Base-by-base conservation (phyloP, 2,329 filamentous ascomycete genomes). In the Microdochium bolleyi region DNA sequence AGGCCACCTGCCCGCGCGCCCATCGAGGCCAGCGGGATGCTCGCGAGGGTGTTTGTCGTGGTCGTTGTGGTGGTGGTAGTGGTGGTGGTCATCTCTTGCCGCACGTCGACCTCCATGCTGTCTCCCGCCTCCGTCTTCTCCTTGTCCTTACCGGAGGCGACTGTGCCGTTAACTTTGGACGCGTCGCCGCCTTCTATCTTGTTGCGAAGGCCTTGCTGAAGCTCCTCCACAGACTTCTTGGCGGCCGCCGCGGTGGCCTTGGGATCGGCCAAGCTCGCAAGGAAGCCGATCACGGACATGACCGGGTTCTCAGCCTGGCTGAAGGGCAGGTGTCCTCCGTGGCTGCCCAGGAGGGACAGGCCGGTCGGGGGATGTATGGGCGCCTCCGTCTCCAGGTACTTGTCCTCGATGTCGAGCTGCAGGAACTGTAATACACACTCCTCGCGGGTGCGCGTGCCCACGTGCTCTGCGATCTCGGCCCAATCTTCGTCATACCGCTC, bases 341-440 rank as follows among this genome's bases (percentile, higher is more conserved):
- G 80, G 53, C 83, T 80, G 32, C 87, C 86, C 34, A 94, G 75
- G 76, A 87, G 75, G 53, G 82, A 76, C 52, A 88, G 74, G 8
- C 83, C 80, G 1, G 73, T 80, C 11, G 76, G 78, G 49, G 76
- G 75, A 54, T 73, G 76, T 51, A 80, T 69, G 11, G 69, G 62
- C 8, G 79, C 76, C 62, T 92, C 85, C 8, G 89, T 84, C 62
- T 97, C 92, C 10, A 96, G 76, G 64, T 96, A 99, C 68, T 95
- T 95, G 73, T 96, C 92, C 68, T 97, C 94, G 56, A 99, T 99
- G 60, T 96, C 92, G 34, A 99, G 78, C 65, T 96, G 91, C 58
- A 99, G 71, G 74, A 99, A 99, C 67, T 96, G 94, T 61, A 97
- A 79, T 16, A 97, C 92, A 67, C 94, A 99, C 72, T 99, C 92